A percentile compares a stretch with the other conserved stretches of the same genome.
Evolutionary conservation across 768 basidiomycete genomes (phyloP).

Genomic region (Termitomyces sp.): DNA sequence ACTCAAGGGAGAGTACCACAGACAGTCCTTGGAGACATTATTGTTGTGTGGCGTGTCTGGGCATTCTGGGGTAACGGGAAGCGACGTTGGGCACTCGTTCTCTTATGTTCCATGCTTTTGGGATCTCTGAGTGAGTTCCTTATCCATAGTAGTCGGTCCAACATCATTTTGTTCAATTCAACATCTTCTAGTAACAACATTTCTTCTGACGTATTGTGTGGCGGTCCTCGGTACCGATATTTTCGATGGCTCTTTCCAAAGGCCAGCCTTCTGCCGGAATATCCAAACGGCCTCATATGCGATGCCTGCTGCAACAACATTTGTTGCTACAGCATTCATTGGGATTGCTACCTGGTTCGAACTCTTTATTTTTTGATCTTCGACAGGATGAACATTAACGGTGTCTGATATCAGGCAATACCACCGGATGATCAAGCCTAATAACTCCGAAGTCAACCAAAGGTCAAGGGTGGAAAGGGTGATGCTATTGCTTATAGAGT

Average conservation of each 20-base stretch:
- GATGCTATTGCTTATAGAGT: slow-evolving; percentile 6
- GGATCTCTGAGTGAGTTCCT: slow-evolving; percentile 7
- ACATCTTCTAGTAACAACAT: slow-evolving; percentile 1
- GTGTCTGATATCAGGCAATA: slow-evolving; percentile 5
- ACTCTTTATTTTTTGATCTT: not conserved
- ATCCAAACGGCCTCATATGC: slow-evolving; percentile 12
- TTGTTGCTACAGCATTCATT: slow-evolving; percentile 5
- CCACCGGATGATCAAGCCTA: not conserved
- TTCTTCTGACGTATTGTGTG: slow-evolving; percentile 9
- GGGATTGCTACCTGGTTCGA: slow-evolving; percentile 9
- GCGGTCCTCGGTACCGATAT: slow-evolving; percentile 12
- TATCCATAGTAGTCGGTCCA: too few relatives aligned
- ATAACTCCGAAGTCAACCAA: not conserved
- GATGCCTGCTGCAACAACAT: slow-evolving; percentile 11
- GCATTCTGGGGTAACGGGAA: slow-evolving; percentile 9
- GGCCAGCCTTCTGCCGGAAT: slow-evolving; percentile 7
- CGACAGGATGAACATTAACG: not conserved
- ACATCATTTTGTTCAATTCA: not conserved
- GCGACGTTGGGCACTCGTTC: slow-evolving; percentile 1
- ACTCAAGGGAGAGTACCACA: not conserved
- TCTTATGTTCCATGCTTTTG: slow-evolving; percentile 4
- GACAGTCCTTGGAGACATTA: slow-evolving; percentile 10
- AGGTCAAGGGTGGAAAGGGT: slow-evolving; percentile 5
- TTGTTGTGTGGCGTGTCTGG: slow-evolving; percentile 10
- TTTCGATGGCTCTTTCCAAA: slow-evolving; percentile 9